Conservation (phyloP, 192 early-diverging fungal genomes). For the Diversispora epigaea region DNA sequence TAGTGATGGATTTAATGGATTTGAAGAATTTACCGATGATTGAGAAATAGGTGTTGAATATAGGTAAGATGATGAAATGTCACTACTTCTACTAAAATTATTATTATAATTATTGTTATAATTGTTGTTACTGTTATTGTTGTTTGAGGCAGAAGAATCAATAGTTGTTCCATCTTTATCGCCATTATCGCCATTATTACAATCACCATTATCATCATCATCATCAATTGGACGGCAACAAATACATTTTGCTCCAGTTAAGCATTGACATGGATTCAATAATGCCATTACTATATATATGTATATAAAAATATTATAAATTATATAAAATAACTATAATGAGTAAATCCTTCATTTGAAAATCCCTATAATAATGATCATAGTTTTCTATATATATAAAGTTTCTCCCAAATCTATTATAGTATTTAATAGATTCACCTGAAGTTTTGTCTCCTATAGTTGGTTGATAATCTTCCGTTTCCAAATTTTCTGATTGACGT, state of each 20-base stretch:
- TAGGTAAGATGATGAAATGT: no score
- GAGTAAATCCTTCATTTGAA: neutral
- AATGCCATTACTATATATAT: slow-evolving; percentile 10
- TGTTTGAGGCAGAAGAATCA: neutral
- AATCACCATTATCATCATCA: neutral
- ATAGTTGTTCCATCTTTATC: neutral
- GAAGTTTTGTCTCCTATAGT: neutral
- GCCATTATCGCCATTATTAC: neutral
- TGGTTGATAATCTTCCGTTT: neutral
- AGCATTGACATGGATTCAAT: slow-evolving; percentile 20
- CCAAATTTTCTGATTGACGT: neutral
- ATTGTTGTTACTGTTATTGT: no score
- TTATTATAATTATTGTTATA: no score
- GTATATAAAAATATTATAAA: neutral
- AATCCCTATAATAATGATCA: neutral
- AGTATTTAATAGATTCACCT: no score
- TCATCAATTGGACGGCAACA: slow-evolving; percentile 11
- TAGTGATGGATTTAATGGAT: no score
- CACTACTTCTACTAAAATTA: no score
- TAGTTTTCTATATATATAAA: no score
- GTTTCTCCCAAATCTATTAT: no score
- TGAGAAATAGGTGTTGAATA: no score
- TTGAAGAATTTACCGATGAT: no score
- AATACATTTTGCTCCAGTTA: slow-evolving; percentile 15
- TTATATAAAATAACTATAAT: neutral